These are phyloP conservation scores for Apophysomyces sp. DNA, from an alignment of 371 early-diverging fungal genomes.

Conservation along the genomic window DNA sequence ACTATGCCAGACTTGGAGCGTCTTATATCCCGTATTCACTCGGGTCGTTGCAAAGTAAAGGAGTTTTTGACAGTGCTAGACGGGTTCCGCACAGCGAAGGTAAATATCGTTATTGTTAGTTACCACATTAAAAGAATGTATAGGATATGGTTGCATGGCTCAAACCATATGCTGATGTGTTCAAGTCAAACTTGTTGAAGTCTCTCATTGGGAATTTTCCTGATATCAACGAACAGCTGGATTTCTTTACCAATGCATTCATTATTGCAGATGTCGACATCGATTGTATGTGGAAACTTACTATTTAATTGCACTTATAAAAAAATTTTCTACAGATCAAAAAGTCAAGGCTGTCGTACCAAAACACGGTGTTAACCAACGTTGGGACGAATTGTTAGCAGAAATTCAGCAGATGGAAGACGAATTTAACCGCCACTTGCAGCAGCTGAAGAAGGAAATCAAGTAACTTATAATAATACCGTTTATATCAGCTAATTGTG, in stretches of 20 bases:
- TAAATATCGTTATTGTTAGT: constrained; percentile 16
- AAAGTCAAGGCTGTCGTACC: constrained; percentile 65
- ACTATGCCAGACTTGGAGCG: constrained; percentile 93
- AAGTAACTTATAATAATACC: constrained; percentile 34
- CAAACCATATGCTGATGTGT: constrained; percentile 25
- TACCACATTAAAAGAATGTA: background rate
- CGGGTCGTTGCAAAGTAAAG: constrained; percentile 75
- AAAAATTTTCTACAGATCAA: constrained; percentile 26
- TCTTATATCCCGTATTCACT: constrained; percentile 86
- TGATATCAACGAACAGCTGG: constrained; percentile 49
- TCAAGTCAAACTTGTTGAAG: constrained; percentile 48
- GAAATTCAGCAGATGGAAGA: constrained; percentile 57
- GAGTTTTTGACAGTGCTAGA: constrained; percentile 70
- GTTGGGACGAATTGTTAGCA: constrained; percentile 68
- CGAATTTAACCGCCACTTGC: constrained; percentile 67
- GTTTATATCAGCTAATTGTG: background rate
- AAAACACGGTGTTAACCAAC: constrained; percentile 69
- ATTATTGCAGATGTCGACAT: constrained; percentile 72
- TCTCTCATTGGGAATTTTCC: constrained; percentile 51
- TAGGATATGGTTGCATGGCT: constrained; percentile 36
- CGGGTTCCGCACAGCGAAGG: constrained; percentile 59
- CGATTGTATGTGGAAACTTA: constrained; percentile 45
- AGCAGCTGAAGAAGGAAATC: constrained; percentile 59
- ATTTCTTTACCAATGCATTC: constrained; percentile 72
- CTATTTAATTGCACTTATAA: too few relatives aligned